Base-by-base conservation (phyloP, 495 filamentous ascomycete genomes). In the Hyaloscypha variabilis region DNA sequence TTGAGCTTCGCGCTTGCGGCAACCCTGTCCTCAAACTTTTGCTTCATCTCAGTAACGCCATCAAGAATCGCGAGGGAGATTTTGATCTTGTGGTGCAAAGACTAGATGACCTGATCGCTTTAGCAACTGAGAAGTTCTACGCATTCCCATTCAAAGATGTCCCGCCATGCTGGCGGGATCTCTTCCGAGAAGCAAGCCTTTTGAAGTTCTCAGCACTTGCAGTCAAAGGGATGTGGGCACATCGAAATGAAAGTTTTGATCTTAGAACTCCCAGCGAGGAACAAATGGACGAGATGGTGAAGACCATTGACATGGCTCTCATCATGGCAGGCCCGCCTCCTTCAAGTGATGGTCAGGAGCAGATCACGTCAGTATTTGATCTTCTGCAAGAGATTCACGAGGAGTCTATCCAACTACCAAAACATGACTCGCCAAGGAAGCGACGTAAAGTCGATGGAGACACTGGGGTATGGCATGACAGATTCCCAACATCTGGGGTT, bases 151-250 rank as follows among this genome's bases (percentile, higher is more conserved):
- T 89, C 77, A 87, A 84, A 69, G 83, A 92, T 65, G 90, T 96
- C 5, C 87, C 92, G 0, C 57, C 67, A 2, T 89, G 87, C 72
- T 97, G 93, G 93, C 82, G 87, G 19, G 81, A 87, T 58, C 78
- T 96, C 14, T 96, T 90, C 74, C 91, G 89, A 0, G 90, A 95
- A 69, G 91, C 90, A 26, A 87, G 85, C 53, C 83, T 96, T 21
- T 73, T 90, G 66, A 88, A 90, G 65, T 81, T 82, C 62, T 71
- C 86, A 69, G 65, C 77, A 51, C 56, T 75, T 14, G 78, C 83
- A 57, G 42, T 54, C n/a, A 67, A 61, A 26, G 17, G 8, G 25
- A 31, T 31, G 3, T 67, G 67, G 70, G 75, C 29, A 10, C 28
- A 19, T 6, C 39, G 60, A 58, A 13, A 21, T n/a, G 60, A n/a